phyloP scores from a whole-genome alignment of 164 flowering plant genomes.

The Dillenia turbinata region DNA sequence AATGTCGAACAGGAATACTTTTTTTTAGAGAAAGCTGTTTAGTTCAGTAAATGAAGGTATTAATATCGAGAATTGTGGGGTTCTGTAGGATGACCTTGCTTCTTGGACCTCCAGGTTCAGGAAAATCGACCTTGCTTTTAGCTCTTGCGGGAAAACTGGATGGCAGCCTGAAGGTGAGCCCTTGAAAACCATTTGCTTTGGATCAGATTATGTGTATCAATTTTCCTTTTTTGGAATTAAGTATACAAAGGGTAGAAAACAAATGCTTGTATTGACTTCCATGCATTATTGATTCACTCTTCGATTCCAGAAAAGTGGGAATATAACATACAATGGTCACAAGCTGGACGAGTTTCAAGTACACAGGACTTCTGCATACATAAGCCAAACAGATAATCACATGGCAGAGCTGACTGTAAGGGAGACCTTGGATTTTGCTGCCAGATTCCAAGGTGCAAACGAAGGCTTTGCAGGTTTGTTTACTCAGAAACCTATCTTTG shows the following conservation, averaged over 20 bases:
- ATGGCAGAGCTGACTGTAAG: conserved; percentile 84
- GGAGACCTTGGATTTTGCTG: conserved; percentile 87
- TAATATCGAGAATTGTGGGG: neutral
- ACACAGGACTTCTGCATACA: conserved; percentile 77
- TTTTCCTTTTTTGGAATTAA: neutral
- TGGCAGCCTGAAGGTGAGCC: conserved; percentile 48
- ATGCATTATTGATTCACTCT: neutral
- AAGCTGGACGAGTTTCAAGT: conserved; percentile 55
- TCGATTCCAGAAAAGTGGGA: conserved; percentile 60
- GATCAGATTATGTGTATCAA: neutral
- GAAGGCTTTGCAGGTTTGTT: conserved; percentile 63
- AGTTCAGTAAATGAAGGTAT: neutral
- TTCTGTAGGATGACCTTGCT: conserved; percentile 81
- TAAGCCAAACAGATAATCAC: conserved; percentile 83
- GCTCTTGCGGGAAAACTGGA: conserved; percentile 81
- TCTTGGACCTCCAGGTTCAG: conserved; percentile 89
- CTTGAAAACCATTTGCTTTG: neutral
- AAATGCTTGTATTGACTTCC: neutral
- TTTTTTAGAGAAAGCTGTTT: too few species aligned
- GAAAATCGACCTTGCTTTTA: conserved; percentile 72
- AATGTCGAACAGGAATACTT: too few species aligned
- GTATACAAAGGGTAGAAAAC: neutral
- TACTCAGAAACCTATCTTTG: neutral
- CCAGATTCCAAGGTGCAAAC: conserved; percentile 82
- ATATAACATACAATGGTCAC: conserved; percentile 67